Evolutionary conservation across 2,329 filamentous ascomycete genomes (phyloP), one percentile per base, ranked within the genome.

Genomic region (Cryphonectria japonica): DNA sequence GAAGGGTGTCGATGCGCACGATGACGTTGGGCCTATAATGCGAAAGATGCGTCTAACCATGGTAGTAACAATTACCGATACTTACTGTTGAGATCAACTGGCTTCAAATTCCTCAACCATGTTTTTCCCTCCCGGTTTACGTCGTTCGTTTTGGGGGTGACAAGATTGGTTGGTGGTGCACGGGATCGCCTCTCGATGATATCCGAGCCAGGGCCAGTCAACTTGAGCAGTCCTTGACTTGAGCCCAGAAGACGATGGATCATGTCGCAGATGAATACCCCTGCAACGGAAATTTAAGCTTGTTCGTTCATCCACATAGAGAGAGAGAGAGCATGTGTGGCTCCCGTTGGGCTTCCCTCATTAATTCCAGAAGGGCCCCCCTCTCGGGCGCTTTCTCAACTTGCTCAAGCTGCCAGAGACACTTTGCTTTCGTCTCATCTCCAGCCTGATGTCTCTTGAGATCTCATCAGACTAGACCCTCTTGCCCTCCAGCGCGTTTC

Each of bases 231-330:
- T 46, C 41, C 61, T 43, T n/a, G 26, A 29, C 41, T 26, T 43
- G 26, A 64, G 11, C 37, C 26, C 37, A 64, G 46, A 64, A 29
- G 37, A 43, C 63, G 26, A 62, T 50, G 60, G 43, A 32, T 68
- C 41, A n/a, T 57, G 46, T 69, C 69, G 61, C 65, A 46, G 59
- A 57, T 37, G 34, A 46, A 66, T 19, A 34, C 67, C 70, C 70
- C 70, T 69, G 67, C 62, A 61, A 34, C 50, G 59, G 62, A 64
- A 60, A 67, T 67, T 59, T 59, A 69, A 69, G 67, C 67, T 60
- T 69, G 62, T 63, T 57, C 63, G 41, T 52, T 43, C 61, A 5
- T 50, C 46, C 46, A 50, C 8, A 39, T 1, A 39, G 37, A 13
- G 9, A 39, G 6, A 8, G 37, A 39, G 9, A 13, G 37, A 13